Conservation (phyloP, 352 stramenopile genomes). For the Globisporangium rhizosaccharum region DNA sequence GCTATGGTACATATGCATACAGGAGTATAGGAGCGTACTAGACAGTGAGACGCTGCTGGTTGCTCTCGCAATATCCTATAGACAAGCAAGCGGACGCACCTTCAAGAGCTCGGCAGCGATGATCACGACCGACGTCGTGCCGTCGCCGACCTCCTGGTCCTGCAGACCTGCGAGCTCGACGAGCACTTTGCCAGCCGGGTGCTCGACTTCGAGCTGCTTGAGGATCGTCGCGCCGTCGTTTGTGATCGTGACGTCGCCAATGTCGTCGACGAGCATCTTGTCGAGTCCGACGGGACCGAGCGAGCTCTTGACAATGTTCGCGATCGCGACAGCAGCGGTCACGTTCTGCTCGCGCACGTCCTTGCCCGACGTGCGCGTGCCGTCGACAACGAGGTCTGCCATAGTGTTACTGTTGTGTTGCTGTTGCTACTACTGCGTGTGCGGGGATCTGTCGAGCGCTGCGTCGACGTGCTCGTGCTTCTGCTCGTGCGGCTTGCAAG, state of each 20-base stretch:
- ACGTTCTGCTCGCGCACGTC: conserved; percentile 95
- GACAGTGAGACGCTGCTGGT: neutral
- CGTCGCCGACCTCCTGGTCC: conserved; percentile 99
- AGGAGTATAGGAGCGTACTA: neutral
- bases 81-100: conserved; percentile 20
- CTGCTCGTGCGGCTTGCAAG: too few relatives aligned
- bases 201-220: conserved; percentile 98
- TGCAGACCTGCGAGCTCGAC: conserved; percentile 98
- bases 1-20: conserved; percentile 34
- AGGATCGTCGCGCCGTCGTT: conserved; percentile 99
- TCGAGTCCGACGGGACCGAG: conserved; percentile 98
- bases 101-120: conserved; percentile 97
- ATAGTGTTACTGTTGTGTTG: conserved; percentile 36
- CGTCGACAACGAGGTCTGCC: conserved; percentile 86
- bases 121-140: conserved; percentile 99
- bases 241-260: conserved; percentile 99
- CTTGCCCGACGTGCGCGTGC: conserved; percentile 88
- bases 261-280: conserved; percentile 98
- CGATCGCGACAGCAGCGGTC: conserved; percentile 96
- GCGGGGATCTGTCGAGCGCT: too few relatives aligned
- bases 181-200: conserved; percentile 98
- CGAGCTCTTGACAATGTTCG: conserved; percentile 99
- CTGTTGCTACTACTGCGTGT: too few relatives aligned
- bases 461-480: too few relatives aligned
- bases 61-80: neutral